phyloP scores from a whole-genome alignment of 306 rosid genomes.

The Quercus berberidifolia region DNA sequence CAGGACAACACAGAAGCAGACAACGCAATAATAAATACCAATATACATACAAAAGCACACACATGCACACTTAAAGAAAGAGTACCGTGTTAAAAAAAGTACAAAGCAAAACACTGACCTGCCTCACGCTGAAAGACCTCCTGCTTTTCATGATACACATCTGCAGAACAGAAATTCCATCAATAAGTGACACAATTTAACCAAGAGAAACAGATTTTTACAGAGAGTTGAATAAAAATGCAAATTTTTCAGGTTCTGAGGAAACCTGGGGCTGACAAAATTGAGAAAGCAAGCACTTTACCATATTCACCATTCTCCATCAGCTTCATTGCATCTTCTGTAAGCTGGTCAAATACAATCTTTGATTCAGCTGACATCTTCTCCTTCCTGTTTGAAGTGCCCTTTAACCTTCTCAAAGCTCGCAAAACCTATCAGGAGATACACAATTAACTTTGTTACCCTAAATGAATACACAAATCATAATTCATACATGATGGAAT shows the following conservation, averaged over 20 bases:
- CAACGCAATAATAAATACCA: background rate
- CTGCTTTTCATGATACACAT: conserved; percentile 82
- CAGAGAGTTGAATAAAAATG: background rate
- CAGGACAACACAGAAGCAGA: background rate
- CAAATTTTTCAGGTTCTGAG: background rate
- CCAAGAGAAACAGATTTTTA: conserved; percentile 5
- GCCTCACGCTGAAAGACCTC: conserved; percentile 96
- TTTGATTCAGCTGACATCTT: conserved; percentile 81
- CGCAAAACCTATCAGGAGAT: conserved; percentile 64
- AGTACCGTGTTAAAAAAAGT: background rate
- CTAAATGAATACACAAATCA: conserved; percentile 1
- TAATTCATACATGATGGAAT: background rate
- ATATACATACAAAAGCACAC: background rate
- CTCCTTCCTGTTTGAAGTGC: conserved; percentile 62
- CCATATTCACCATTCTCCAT: conserved; percentile 95
- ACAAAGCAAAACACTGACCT: conserved; percentile 31
- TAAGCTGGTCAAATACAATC: conserved; percentile 79
- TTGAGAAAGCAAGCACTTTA: conserved; percentile 36
- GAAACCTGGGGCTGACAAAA: background rate
- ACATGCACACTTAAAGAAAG: background rate
- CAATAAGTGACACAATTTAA: conserved; percentile 3
- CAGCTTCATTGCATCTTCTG: conserved; percentile 89
- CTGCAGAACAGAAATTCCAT: conserved; percentile 34
- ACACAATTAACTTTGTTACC: conserved; percentile 14
- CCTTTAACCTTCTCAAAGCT: conserved; percentile 95